Evolutionary conservation across 192 early-diverging fungal species (phyloP).

Genomic region (Phycomyces blakesleeanus): DNA sequence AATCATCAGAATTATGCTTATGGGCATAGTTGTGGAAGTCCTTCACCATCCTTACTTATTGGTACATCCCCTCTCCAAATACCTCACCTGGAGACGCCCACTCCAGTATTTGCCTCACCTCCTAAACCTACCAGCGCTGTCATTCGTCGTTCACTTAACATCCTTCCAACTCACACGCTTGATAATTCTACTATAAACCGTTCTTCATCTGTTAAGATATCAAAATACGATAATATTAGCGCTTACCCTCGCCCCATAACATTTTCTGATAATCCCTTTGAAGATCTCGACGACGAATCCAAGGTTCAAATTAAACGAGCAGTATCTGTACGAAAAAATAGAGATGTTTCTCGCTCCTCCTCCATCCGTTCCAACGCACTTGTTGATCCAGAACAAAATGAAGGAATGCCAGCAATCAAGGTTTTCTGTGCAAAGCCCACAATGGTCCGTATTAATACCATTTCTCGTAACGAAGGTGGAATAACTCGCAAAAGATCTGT

Average conservation of each 20-base stretch:
- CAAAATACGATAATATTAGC: slow-evolving; percentile 5
- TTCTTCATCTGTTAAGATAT: slow-evolving; percentile 13
- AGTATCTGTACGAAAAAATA: slow-evolving; percentile 12
- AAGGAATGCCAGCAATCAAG: slow-evolving; percentile 12
- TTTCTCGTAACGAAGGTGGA: slow-evolving; percentile 1
- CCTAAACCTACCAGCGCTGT: neutral
- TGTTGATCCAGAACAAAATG: slow-evolving; percentile 1
- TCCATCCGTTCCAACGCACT: neutral
- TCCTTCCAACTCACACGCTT: neutral
- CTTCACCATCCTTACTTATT: neutral
- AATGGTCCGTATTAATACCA: slow-evolving; percentile 10
- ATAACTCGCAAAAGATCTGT: slow-evolving; percentile 10
- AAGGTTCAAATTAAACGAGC: slow-evolving; percentile 6
- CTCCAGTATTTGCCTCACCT: neutral
- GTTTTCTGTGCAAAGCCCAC: slow-evolving; percentile 19
- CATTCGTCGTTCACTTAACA: slow-evolving; percentile 9
- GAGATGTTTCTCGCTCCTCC: neutral
- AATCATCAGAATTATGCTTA: neutral
- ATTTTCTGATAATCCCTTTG: slow-evolving; percentile 10
- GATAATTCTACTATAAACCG: neutral
- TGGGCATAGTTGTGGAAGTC: neutral
- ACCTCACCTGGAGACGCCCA: neutral
- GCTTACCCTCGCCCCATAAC: neutral
- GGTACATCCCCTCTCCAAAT: neutral
- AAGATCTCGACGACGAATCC: slow-evolving; percentile 14